Base-by-base conservation (phyloP, 257 asterid genomes). In the Fraxinus excelsior region DNA sequence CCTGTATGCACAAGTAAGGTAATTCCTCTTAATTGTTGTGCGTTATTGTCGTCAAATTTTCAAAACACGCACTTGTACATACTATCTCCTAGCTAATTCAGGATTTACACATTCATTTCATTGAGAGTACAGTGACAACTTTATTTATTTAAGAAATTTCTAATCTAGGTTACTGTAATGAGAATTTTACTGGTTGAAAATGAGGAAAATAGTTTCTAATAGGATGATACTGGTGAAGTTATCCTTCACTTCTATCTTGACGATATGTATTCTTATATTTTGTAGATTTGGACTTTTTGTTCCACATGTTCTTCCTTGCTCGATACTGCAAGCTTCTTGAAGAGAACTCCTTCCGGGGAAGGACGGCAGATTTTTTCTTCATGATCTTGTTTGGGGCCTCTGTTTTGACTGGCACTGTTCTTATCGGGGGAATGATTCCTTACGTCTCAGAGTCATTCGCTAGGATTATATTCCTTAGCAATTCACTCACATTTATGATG, bases 241-340 rank as follows among this genome's bases (percentile, higher is more conserved):
- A 21, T 42, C n/a, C 67, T 49, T 64, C 73, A 72, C 44, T 71
- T 70, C 74, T 23, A 21, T 21, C 67, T 4, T 60, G 73, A 79
- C 76, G 31, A 64, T 14, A 16, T 67, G 77, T 28, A 34, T 71
- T 70, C 62, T 71, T 60, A 42, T 73, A 66, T 75, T 82, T 80
- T 78, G 42, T 98, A 95, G 99, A 95, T 78, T 82, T 95, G 95
- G 98, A 95, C 89, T 95, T 95, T 80, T 82, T 95, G 86, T 95
- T 95, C 83, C 99, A 95, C 94, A 95, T 95, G 99, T 95, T 95
- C 92, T 95, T 95, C 84, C 94, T 95, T 75, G 99, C 97, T 72
- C 95, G 99, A 18, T 95, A 95, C 89, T 95, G 98, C 94, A 95
- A 93, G 91, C 99, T 93, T 83, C 95, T 93, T 49, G 99, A 95